Conservation (phyloP, 441 rosid genomes). For the Eruca vesicaria region DNA sequence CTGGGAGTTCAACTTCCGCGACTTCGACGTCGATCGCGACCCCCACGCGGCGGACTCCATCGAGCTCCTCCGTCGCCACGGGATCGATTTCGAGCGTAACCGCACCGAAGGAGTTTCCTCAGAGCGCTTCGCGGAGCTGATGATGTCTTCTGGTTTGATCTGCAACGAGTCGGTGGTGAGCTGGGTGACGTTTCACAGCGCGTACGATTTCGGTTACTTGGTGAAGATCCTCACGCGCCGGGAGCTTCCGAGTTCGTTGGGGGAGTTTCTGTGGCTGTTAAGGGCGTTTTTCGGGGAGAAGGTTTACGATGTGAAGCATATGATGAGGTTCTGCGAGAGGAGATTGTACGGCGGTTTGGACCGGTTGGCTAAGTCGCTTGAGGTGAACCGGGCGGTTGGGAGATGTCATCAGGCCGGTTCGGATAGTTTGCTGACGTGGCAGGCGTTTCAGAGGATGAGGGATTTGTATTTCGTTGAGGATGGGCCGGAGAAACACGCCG, state of each 20-base stretch:
- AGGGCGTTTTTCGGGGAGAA: slow-evolving; percentile 63
- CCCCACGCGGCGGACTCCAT: slow-evolving; percentile 76
- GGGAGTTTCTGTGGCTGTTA: slow-evolving; percentile 46
- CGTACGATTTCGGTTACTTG: slow-evolving; percentile 85
- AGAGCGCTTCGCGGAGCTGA: slow-evolving; percentile 61
- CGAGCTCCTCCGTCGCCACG: slow-evolving; percentile 70
- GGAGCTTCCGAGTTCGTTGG: slow-evolving; percentile 44
- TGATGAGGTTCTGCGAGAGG: slow-evolving; percentile 66
- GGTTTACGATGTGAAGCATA: slow-evolving; percentile 76
- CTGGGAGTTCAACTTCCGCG: slow-evolving; percentile 87
- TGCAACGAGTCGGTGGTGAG: slow-evolving; percentile 77
- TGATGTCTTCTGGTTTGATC: slow-evolving; percentile 86
- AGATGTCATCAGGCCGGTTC: slow-evolving; percentile 96
- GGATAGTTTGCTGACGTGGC: slow-evolving; percentile 91
- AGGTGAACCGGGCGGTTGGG: slow-evolving; percentile 74
- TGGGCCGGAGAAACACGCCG: slow-evolving; percentile 79
- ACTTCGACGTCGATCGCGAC: slow-evolving; percentile 65
- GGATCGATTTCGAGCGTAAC: slow-evolving; percentile 71
- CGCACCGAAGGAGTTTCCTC: slow-evolving; percentile 60
- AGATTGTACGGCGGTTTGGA: slow-evolving; percentile 83
- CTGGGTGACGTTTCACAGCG: slow-evolving; percentile 97
- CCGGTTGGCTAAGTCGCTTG: slow-evolving; percentile 71
- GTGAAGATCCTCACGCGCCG: slow-evolving; percentile 74
- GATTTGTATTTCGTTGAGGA: slow-evolving; percentile 60
- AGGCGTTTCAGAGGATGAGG: slow-evolving; percentile 82